Evolutionary conservation across 2,329 filamentous ascomycete species (phyloP).

Genomic region (Sphaerulina populicola): DNA sequence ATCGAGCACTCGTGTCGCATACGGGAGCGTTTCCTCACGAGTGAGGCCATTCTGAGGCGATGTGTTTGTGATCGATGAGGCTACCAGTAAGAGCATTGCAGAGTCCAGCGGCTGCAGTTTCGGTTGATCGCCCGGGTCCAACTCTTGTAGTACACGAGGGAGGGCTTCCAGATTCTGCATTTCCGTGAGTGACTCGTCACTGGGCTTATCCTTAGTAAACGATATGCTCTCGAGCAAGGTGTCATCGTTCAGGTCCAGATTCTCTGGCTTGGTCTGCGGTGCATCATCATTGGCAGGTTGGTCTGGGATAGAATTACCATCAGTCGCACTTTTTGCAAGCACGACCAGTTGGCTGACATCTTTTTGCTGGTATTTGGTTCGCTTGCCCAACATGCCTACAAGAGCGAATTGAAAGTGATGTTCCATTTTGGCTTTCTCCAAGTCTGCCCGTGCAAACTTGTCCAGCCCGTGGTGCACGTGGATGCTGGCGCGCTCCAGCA

Average conservation of each 20-base stretch:
- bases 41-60: slow-evolving; percentile 78
- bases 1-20: slow-evolving; percentile 75
- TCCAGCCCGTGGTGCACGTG: slow-evolving; percentile 79
- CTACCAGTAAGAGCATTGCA: slow-evolving; percentile 68
- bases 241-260: slow-evolving; percentile 78
- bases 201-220: slow-evolving; percentile 53
- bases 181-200: slow-evolving; percentile 29
- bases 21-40: slow-evolving; percentile 86
- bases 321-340: slow-evolving; percentile 65
- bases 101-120: slow-evolving; percentile 76
- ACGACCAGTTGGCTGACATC: slow-evolving; percentile 84
- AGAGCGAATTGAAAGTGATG: slow-evolving; percentile 73
- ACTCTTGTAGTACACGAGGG: slow-evolving; percentile 51
- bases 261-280: slow-evolving; percentile 35
- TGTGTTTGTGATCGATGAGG: slow-evolving; percentile 84
- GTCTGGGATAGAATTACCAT: slow-evolving; percentile 1
- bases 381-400: slow-evolving; percentile 78
- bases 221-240: slow-evolving; percentile 81
- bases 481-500: slow-evolving; percentile 74
- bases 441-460: slow-evolving; percentile 60
- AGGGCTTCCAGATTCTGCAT: slow-evolving; percentile 45
- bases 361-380: slow-evolving; percentile 70
- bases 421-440: slow-evolving; percentile 58
- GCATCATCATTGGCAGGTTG: slow-evolving; percentile 1
- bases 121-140: slow-evolving; percentile 75